Evolutionary conservation across 495 filamentous ascomycete species (phyloP).

Genomic region (Parathielavia appendiculata): DNA sequence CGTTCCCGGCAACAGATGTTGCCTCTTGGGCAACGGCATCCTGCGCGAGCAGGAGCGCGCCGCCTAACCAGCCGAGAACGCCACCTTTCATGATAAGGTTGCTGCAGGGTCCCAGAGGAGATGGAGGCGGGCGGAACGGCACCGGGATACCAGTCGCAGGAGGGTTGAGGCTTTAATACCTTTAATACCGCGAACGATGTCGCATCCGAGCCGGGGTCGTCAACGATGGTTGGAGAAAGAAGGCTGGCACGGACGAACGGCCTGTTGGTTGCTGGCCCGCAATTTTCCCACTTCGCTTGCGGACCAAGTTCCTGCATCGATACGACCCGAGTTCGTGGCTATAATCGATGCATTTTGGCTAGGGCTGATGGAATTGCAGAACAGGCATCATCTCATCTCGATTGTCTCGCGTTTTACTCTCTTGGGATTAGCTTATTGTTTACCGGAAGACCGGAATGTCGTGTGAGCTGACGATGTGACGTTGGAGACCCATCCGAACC

Average conservation of each 20-base stretch:
- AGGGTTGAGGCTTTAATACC: conserved; percentile 1
- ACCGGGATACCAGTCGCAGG: background rate
- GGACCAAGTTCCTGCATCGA: conserved; percentile 9
- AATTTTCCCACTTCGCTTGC: background rate
- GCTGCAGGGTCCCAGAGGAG: background rate
- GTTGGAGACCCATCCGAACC: background rate
- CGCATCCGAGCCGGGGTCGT: background rate
- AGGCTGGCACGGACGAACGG: background rate
- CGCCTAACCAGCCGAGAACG: conserved; percentile 14
- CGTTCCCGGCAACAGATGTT: background rate
- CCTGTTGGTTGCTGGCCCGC: background rate
- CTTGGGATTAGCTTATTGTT: background rate
- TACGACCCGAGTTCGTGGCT: conserved; percentile 10
- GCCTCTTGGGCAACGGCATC: background rate
- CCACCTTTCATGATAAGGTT: conserved; percentile 19
- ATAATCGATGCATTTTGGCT: background rate
- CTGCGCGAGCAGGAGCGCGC: conserved; percentile 20
- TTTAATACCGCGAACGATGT: background rate
- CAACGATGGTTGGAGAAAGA: background rate
- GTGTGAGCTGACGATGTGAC: background rate
- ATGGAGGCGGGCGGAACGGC: background rate
- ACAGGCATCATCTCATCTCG: background rate
- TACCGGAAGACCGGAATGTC: background rate
- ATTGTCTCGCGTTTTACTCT: background rate
- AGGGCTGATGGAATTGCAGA: background rate